Conservation (phyloP, 2,329 filamentous ascomycete species). For the Drechslera avenae region DNA sequence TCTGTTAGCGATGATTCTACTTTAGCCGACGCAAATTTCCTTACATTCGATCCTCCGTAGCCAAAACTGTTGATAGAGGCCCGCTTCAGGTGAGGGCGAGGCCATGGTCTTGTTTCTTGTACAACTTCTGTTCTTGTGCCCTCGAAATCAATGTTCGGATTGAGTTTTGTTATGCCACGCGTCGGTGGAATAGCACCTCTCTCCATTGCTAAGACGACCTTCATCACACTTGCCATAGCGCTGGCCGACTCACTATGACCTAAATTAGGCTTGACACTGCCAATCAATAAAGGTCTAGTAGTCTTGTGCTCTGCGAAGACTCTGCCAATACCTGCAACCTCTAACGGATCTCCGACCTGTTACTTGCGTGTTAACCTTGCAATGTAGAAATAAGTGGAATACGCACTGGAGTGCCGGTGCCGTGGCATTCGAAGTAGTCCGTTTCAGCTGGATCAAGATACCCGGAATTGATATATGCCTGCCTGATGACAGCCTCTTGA, state of each 20-base stretch:
- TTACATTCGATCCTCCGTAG: slow-evolving; percentile 17
- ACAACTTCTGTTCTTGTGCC: too few species aligned
- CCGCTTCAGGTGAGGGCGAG: neutral
- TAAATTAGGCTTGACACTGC: slow-evolving; percentile 25
- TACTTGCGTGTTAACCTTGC: too few species aligned
- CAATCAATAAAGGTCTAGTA: neutral
- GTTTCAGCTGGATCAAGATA: slow-evolving; percentile 8
- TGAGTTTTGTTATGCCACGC: slow-evolving; percentile 18
- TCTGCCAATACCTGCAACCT: slow-evolving; percentile 18
- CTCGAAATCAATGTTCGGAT: slow-evolving; percentile 7
- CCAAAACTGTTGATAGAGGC: slow-evolving; percentile 18
- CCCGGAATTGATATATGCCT: slow-evolving; percentile 23
- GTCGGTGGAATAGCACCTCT: slow-evolving; percentile 29
- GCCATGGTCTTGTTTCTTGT: slow-evolving; percentile 9
- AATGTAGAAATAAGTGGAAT: too few species aligned
- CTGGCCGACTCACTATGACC: slow-evolving; percentile 36
- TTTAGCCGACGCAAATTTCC: too few species aligned
- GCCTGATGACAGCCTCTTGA: slow-evolving; percentile 28
- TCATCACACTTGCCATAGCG: slow-evolving; percentile 35
- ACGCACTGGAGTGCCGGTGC: slow-evolving; percentile 37
- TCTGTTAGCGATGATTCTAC: too few species aligned
- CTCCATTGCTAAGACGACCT: slow-evolving; percentile 31
- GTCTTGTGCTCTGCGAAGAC: slow-evolving; percentile 11
- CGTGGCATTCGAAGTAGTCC: slow-evolving; percentile 29
- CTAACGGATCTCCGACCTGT: slow-evolving; percentile 26